Conservation (phyloP, 257 asterid genomes). For the Solanum sitiens region DNA sequence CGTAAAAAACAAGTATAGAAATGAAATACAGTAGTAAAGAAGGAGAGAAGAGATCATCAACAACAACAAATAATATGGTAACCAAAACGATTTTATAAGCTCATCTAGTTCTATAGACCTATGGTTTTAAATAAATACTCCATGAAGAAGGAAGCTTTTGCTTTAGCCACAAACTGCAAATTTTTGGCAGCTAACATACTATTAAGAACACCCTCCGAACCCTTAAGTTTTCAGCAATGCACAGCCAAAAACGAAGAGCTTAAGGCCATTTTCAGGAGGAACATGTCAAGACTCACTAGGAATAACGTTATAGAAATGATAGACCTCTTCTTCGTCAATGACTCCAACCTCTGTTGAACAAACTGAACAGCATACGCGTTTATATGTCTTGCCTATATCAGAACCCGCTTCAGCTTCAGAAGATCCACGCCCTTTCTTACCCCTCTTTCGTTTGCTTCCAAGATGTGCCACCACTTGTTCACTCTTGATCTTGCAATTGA, state of each 20-base stretch:
- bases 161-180: not conserved
- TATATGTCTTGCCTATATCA: slow-evolving; percentile 16
- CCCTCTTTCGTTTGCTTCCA: slow-evolving; percentile 67
- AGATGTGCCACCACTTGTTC: slow-evolving; percentile 23
- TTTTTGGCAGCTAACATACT: not conserved
- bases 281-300: slow-evolving; percentile 63
- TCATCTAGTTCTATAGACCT: not conserved
- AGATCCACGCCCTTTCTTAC: slow-evolving; percentile 11
- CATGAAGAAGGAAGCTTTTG: not conserved
- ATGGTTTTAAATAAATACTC: not conserved
- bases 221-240: not conserved
- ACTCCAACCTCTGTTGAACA: slow-evolving; percentile 83
- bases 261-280: not conserved
- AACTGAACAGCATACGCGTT: slow-evolving; percentile 59
- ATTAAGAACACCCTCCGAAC: not conserved
- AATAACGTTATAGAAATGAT: slow-evolving; percentile 69
- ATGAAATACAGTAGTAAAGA: not conserved
- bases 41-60: not conserved
- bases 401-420: slow-evolving; percentile 8
- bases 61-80: not conserved
- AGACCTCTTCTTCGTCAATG: slow-evolving; percentile 69
- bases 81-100: not conserved
- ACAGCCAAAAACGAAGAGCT: not conserved
- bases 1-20: too few species aligned
- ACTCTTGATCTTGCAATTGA: slow-evolving; percentile 51